Evolutionary conservation across 805 yeast genomes (phyloP), one percentile per base, ranked within the genome.

Genomic region (Nakazawaea wyomingensis): DNA sequence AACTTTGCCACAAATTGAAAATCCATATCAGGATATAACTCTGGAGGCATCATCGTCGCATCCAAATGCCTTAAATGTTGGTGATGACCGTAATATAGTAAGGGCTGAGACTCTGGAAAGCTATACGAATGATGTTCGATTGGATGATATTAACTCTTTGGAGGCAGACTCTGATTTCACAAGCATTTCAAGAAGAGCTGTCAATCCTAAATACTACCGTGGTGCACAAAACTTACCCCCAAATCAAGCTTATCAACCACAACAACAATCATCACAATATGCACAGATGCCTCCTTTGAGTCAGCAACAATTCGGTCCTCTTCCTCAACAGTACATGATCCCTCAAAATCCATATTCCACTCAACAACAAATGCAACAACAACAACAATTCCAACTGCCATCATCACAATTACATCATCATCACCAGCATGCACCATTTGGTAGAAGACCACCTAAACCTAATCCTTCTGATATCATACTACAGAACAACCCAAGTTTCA

Each of bases 171-270:
- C 91, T 1, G 82, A 81, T 54, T 82, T 85, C 60, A 84, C 93
- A 1, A 80, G 88, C 41, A 85, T 85, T 2, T 82, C 90, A 6
- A 91, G 84, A 60, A 68, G 91, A 56, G 89, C 81, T 21, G 71
- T 78, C 13, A 84, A 84, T 53, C 85, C 84, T 14, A 61, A 66
- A 21, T 79, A 76, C 50, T 69, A 65, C 43, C 55, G 62, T 44
- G 69, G 66, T 28, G 61, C 62, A 33, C 41, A 21, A 13, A 41
- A 39, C 11, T 19, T 21, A 20, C 46, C 42, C 10, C 34, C 26
- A 36, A 29, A 5, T 20, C 40, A 34, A 16, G 39, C 26, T 26
- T 49, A 43, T 24, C 47, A 37, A 18, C 49, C 31, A 21, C 47
- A 39, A 18, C 56, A 48, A 28, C 49, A 44, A 34, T n/a, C n/a